Base-by-base conservation (phyloP, 345 rosid species). In the Eucalyptus sp. region DNA sequence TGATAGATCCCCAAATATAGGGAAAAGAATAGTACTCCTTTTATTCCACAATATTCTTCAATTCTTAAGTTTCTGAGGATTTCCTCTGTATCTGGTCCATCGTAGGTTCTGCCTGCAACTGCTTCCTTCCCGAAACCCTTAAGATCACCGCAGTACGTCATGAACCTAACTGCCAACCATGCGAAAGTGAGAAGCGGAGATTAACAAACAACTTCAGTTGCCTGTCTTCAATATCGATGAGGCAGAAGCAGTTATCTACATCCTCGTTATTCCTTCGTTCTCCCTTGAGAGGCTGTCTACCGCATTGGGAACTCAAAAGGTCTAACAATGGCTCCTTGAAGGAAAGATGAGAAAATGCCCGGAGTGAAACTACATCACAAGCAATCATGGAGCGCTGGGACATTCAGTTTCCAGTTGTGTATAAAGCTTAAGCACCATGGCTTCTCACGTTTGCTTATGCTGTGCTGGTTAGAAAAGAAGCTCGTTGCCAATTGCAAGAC, bases 41-140 rank as follows among this genome's bases (percentile, higher is more conserved):
- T 76, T 37, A 41, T 22, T 76, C 48, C 48, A 64, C 17, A 20
- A 11, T 41, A 41, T 76, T 76, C 84, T 76, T 41, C 48, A 76
- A 76, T 41, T 76, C 27, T 50, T 7, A 52, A 86, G 56, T 33
- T 18, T 50, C 52, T 56, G 62, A 31, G 56, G 24, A 76, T 76
- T 87, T 87, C 84, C 86, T 14, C 10, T 54, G 20, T 86, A 41
- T 88, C 87, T 86, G 56, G 48, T 56, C 46, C 44, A 20, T 88
- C 54, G 50, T 88, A 98, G 99, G 99, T 93, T 96, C 98, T 49
- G 88, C 95, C 60, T 98, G 99, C 93, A 98, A 95, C 91, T 98
- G 98, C 92, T 89, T 98, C 54, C 99, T 98, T 83, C 97, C 99
- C 0, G 97, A 98, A 90, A 88, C 97, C 76, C 96, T 98, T 22